Conservation (phyloP, 768 basidiomycete species). For the Lanmaoa rubissima region DNA sequence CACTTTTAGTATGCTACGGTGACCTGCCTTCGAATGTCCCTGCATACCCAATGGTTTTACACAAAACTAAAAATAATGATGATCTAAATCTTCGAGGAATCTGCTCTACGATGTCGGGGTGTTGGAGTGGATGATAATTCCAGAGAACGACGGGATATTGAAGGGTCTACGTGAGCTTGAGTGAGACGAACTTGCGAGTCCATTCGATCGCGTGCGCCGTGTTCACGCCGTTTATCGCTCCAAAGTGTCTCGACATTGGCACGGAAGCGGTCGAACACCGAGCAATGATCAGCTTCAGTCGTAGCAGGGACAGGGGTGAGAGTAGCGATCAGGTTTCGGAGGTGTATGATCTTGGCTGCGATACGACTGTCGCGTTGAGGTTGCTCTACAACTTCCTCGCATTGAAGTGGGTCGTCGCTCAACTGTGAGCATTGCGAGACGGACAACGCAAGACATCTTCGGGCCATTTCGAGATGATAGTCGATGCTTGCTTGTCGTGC, state of each 20-base stretch:
- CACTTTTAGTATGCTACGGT: not conserved
- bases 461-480: constrained; percentile 17
- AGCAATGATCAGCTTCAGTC: constrained; percentile 11
- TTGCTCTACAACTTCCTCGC: constrained; percentile 2
- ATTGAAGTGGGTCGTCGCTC: not conserved
- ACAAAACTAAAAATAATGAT: not conserved
- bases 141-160: constrained; percentile 4
- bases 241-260: constrained; percentile 20
- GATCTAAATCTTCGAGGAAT: constrained; percentile 23
- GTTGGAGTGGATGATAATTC: constrained; percentile 7
- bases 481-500: constrained; percentile 20
- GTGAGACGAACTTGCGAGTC: constrained; percentile 1
- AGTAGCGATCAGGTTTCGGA: constrained; percentile 17
- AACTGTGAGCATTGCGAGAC: not conserved
- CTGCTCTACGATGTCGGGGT: constrained; percentile 18
- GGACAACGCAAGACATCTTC: constrained; percentile 16
- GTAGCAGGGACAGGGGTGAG: constrained; percentile 25
- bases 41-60: not conserved
- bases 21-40: not conserved
- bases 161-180: constrained; percentile 5
- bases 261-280: constrained; percentile 20
- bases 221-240: constrained; percentile 13
- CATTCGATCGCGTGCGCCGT: not conserved
- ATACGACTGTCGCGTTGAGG: constrained; percentile 16
- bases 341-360: constrained; percentile 22